Evolutionary conservation across 73 alveolate species (phyloP), one percentile per base, ranked within the genome.

Genomic region (Effrenium voratum): DNA sequence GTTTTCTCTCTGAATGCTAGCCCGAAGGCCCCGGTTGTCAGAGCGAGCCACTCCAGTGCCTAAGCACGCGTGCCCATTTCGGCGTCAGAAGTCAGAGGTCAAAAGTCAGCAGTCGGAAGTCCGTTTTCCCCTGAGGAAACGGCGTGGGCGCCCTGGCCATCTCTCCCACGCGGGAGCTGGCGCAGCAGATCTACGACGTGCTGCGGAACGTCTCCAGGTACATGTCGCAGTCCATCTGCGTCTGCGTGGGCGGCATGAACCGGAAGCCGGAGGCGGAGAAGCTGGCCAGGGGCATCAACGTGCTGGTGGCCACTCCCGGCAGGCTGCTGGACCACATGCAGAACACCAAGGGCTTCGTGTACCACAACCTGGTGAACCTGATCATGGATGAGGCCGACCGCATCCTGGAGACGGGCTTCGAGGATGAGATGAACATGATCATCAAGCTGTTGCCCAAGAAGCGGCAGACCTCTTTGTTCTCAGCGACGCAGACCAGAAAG

Each of bases 301-400:
- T 99, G 49, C 99, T 99, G 59, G 99, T 99, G 47, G 99, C 99
- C 12, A 99, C 99, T 75, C 99, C 99, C 30, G 99, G 99, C 52
- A 99, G 99, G 96, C 98, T 99, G 40, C 98, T 99, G 77, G 99
- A 99, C 93, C 99, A 99, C 99, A 99, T 99, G 99, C 99, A 99
- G 87, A 99, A 99, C 98, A 99, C 99, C 90, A 99, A 99, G 84
- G 99, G 99, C 49, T 99, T 99, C 98, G 99, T 99, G 72, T 99
- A 93, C 98, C 99, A 99, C 99, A 99, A 99, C 95, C 99, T 99
- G 96, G 98, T 99, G 99, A 99, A 99, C 99, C 99, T 99, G 49
- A 99, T 99, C 70, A 99, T 99, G 72, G 99, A 99, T 92, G 99
- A 99, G 99, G 99, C 99, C 10, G 99, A 99, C 99, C 99, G 99